Conservation (phyloP, 1,139 yeast genomes). For the Hanseniaspora gamundiae region DNA sequence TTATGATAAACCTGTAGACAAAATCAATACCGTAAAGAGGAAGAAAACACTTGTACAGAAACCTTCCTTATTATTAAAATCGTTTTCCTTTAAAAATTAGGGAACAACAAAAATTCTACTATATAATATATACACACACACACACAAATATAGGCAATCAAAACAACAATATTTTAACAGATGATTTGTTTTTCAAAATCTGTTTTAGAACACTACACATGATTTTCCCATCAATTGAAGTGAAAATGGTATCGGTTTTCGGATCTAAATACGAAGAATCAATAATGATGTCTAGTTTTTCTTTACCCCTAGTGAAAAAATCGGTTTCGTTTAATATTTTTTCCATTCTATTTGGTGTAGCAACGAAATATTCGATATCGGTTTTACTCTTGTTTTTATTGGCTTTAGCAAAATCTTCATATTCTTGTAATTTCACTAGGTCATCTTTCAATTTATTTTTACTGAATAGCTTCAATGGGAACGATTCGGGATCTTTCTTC, state of each 20-base stretch:
- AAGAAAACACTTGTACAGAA: slow-evolving; percentile 16
- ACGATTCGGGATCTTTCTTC: slow-evolving; percentile 28
- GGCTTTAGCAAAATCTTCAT: slow-evolving; percentile 3
- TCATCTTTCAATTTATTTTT: slow-evolving; percentile 53
- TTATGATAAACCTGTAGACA: slow-evolving; percentile 28
- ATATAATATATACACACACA: not conserved
- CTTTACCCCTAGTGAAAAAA: slow-evolving; percentile 31
- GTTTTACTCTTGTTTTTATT: slow-evolving; percentile 6
- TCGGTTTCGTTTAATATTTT: slow-evolving; percentile 34
- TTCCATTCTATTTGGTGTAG: slow-evolving; percentile 48
- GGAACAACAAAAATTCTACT: slow-evolving; percentile 4
- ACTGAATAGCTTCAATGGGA: slow-evolving; percentile 36
- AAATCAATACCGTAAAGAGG: slow-evolving; percentile 24
- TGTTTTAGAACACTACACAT: slow-evolving; percentile 19
- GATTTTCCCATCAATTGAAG: slow-evolving; percentile 18
- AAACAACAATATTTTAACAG: slow-evolving; percentile 23
- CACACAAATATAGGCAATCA: slow-evolving; percentile 9
- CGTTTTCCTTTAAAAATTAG: slow-evolving; percentile 21
- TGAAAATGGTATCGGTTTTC: slow-evolving; percentile 15
- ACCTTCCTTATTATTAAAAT: slow-evolving; percentile 21
- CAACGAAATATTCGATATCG: slow-evolving; percentile 29
- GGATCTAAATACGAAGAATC: slow-evolving; percentile 43
- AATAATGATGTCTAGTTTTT: slow-evolving; percentile 43
- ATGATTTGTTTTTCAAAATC: slow-evolving; percentile 21
- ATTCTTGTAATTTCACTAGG: slow-evolving; percentile 27